These are phyloP conservation scores for Colletotrichum viniferum DNA, from an alignment of 2,329 filamentous ascomycete species.

Conservation along the genomic window DNA sequence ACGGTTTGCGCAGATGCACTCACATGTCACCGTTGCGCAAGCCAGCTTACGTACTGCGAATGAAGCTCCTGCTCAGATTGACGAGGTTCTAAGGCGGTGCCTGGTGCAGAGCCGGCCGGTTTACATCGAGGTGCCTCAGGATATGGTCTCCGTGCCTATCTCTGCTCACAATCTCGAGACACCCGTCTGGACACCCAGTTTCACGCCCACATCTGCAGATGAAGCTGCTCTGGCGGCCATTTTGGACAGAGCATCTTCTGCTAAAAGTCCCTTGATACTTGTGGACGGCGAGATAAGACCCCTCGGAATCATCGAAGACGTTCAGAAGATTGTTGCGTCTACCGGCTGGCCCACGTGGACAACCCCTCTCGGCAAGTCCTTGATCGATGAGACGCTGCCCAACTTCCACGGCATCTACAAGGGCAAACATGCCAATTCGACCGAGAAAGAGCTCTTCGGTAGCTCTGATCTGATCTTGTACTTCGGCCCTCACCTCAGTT, in stretches of 20 bases:
- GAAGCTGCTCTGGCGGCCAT: slow-evolving; percentile 36
- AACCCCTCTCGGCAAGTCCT: neutral
- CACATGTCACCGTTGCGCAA: slow-evolving; percentile 54
- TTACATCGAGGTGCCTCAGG: slow-evolving; percentile 59
- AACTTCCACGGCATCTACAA: neutral
- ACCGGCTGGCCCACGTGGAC: slow-evolving; percentile 10
- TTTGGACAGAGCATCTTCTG: slow-evolving; percentile 42
- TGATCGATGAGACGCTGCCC: neutral
- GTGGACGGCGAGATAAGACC: slow-evolving; percentile 3
- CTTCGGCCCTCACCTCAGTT: slow-evolving; percentile 9
- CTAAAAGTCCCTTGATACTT: neutral
- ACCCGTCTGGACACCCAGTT: slow-evolving; percentile 24
- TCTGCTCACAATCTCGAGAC: slow-evolving; percentile 33
- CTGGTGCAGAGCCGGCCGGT: slow-evolving; percentile 58
- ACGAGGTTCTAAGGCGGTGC: slow-evolving; percentile 53
- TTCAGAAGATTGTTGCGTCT: neutral
- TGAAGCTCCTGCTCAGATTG: slow-evolving; percentile 53
- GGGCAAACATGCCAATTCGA: slow-evolving; percentile 26
- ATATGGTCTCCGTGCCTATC: slow-evolving; percentile 48
- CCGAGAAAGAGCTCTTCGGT: neutral
- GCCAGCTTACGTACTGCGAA: slow-evolving; percentile 47
- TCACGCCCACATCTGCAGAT: slow-evolving; percentile 18
- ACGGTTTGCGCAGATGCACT: slow-evolving; percentile 53
- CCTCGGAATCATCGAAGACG: neutral
- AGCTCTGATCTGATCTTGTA: slow-evolving; percentile 21